phyloP scores from a whole-genome alignment of 192 early-diverging fungal species.

The Linnemannia elongata region DNA sequence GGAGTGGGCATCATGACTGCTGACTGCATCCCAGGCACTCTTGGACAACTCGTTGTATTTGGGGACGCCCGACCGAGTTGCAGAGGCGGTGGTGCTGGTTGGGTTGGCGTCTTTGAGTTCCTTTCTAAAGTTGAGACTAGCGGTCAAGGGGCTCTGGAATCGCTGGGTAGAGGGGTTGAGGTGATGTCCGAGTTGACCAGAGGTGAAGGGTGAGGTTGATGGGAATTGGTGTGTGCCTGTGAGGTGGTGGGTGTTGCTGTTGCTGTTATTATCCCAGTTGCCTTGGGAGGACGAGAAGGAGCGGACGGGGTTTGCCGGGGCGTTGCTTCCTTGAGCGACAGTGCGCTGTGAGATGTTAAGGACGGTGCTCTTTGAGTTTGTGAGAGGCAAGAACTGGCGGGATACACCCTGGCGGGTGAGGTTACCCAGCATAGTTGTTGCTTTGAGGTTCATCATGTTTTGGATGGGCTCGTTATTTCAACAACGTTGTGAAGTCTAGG shows the following conservation, averaged over 20 bases:
- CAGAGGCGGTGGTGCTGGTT: neutral
- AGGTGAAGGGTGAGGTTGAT: constrained; percentile 1
- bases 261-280: constrained; percentile 26
- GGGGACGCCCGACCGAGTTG: neutral
- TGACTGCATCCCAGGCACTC: constrained; percentile 44
- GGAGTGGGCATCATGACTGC: constrained; percentile 40
- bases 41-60: constrained; percentile 32
- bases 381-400: constrained; percentile 45
- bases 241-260: constrained; percentile 11
- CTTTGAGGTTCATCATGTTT: constrained; percentile 52
- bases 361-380: constrained; percentile 54
- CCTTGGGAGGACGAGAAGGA: constrained; percentile 52
- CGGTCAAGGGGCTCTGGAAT: constrained; percentile 24
- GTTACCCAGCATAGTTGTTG: constrained; percentile 48
- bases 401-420: constrained; percentile 53
- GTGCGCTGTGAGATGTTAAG: constrained; percentile 50
- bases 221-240: constrained; percentile 35
- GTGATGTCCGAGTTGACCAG: constrained; percentile 7
- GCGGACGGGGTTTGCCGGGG: constrained; percentile 41
- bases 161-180: constrained; percentile 21
- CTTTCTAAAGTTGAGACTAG: constrained; percentile 26
- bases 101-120: neutral
- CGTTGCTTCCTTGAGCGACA: constrained; percentile 30
- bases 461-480: neutral
- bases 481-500: neutral